Conservation (phyloP, 495 filamentous ascomycete species). For the Podospora comata region DNA sequence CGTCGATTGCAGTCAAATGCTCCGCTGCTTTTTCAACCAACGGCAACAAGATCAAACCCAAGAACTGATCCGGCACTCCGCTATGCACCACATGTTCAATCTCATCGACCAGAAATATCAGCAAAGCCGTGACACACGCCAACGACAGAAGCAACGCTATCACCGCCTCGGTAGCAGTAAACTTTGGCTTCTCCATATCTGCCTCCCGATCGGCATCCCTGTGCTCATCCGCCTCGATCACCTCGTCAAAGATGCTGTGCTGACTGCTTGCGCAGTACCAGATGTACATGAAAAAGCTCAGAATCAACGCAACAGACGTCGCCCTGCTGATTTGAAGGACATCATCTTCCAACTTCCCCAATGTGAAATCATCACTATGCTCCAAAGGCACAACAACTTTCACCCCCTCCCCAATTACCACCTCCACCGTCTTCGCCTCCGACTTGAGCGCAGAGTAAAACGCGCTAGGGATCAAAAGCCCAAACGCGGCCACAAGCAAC, state of each 20-base stretch:
- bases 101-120: slow-evolving; percentile 73
- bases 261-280: slow-evolving; percentile 78
- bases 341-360: slow-evolving; percentile 42
- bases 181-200: slow-evolving; percentile 63
- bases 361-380: slow-evolving; percentile 22
- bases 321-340: slow-evolving; percentile 68
- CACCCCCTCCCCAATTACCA: slow-evolving; percentile 7
- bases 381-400: neutral
- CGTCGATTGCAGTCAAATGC: slow-evolving; percentile 81
- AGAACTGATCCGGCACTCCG: slow-evolving; percentile 68
- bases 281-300: slow-evolving; percentile 70
- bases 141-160: slow-evolving; percentile 64
- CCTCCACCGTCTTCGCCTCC: slow-evolving; percentile 12
- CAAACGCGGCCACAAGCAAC: slow-evolving; percentile 61
- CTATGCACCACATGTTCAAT: slow-evolving; percentile 69
- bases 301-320: slow-evolving; percentile 68
- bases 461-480: slow-evolving; percentile 31
- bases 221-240: slow-evolving; percentile 64
- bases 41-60: slow-evolving; percentile 72
- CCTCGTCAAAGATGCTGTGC: slow-evolving; percentile 62
- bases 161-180: slow-evolving; percentile 71
- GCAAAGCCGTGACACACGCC: slow-evolving; percentile 70
- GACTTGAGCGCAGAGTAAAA: slow-evolving; percentile 37
- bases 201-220: slow-evolving; percentile 64
- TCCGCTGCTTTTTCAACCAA: slow-evolving; percentile 88